Evolutionary conservation across 441 rosid species (phyloP).

Genomic region (Hura crepitans): DNA sequence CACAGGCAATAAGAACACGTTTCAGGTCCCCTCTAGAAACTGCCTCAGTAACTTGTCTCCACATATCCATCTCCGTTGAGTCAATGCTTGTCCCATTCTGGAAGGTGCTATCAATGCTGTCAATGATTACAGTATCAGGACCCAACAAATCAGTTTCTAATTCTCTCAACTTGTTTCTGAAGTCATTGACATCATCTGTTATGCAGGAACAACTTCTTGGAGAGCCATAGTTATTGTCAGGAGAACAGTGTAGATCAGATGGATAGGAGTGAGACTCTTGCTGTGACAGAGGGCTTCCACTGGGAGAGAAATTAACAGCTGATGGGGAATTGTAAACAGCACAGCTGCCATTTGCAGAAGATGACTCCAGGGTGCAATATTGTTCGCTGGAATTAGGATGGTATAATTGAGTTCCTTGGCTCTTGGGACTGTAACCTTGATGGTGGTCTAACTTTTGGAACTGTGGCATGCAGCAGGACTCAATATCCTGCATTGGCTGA

Average conservation of each 20-base stretch:
- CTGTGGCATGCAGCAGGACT: slow-evolving; percentile 40
- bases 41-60: slow-evolving; percentile 51
- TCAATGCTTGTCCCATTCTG: slow-evolving; percentile 20
- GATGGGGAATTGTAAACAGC: slow-evolving; percentile 39
- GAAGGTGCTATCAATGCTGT: slow-evolving; percentile 29
- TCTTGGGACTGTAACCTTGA: slow-evolving; percentile 25
- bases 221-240: slow-evolving; percentile 48
- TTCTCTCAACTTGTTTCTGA: slow-evolving; percentile 66
- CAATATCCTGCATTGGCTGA: slow-evolving; percentile 38
- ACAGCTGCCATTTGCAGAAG: slow-evolving; percentile 40
- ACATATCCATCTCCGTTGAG: slow-evolving; percentile 40
- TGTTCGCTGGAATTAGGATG: slow-evolving; percentile 36
- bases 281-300: slow-evolving; percentile 45
- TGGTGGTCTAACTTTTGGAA: slow-evolving; percentile 34
- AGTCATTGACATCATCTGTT: slow-evolving; percentile 59
- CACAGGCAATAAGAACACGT: slow-evolving; percentile 61
- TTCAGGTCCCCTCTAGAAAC: slow-evolving; percentile 53
- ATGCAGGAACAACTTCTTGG: slow-evolving; percentile 62
- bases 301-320: slow-evolving; percentile 40
- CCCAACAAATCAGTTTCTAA: slow-evolving; percentile 77
- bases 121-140: slow-evolving; percentile 56
- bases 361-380: slow-evolving; percentile 63
- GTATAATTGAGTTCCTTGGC: slow-evolving; percentile 31
- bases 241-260: slow-evolving; percentile 39
- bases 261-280: slow-evolving; percentile 43